Evolutionary conservation across 2,329 filamentous ascomycete species (phyloP).

Genomic region (Diaporthe destruens): DNA sequence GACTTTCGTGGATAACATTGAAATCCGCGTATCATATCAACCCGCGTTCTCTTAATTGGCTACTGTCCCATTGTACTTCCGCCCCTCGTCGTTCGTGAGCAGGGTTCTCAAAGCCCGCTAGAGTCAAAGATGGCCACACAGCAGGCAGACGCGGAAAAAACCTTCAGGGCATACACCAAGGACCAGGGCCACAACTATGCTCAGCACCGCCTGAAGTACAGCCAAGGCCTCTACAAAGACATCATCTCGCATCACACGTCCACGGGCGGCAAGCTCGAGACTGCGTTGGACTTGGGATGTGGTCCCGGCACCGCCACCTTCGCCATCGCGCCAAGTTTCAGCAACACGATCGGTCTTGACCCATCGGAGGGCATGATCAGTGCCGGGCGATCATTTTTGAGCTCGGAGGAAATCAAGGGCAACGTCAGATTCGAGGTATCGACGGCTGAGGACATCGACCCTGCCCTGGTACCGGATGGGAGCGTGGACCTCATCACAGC

Average conservation of each 20-base stretch:
- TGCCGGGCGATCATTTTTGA: slow-evolving; percentile 55
- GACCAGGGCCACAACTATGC: slow-evolving; percentile 61
- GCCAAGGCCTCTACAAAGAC: slow-evolving; percentile 58
- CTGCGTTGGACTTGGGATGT: slow-evolving; percentile 67
- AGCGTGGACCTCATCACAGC: slow-evolving; percentile 64
- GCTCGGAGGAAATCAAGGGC: slow-evolving; percentile 46
- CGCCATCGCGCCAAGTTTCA: slow-evolving; percentile 60
- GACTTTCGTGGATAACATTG: background rate
- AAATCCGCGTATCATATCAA: too few species aligned
- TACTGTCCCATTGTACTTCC: rapidly evolving
- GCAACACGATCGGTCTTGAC: slow-evolving; percentile 62
- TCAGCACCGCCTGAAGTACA: slow-evolving; percentile 57
- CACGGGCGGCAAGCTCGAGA: slow-evolving; percentile 57
- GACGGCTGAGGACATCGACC: slow-evolving; percentile 58
- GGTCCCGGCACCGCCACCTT: slow-evolving; percentile 65
- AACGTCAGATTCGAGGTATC: slow-evolving; percentile 54
- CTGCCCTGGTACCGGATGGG: slow-evolving; percentile 48
- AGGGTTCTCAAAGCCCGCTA: background rate
- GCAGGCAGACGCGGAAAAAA: slow-evolving; percentile 51
- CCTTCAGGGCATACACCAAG: slow-evolving; percentile 60
- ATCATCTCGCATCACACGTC: slow-evolving; percentile 61
- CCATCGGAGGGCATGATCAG: slow-evolving; percentile 66
- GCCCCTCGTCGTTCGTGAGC: too few species aligned
- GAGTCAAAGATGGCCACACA: slow-evolving; percentile 1
- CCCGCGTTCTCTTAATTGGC: rapidly evolving